These are phyloP conservation scores for Aspergillus sp. DNA, from an alignment of 2,329 filamentous ascomycete genomes.

Conservation along the genomic window DNA sequence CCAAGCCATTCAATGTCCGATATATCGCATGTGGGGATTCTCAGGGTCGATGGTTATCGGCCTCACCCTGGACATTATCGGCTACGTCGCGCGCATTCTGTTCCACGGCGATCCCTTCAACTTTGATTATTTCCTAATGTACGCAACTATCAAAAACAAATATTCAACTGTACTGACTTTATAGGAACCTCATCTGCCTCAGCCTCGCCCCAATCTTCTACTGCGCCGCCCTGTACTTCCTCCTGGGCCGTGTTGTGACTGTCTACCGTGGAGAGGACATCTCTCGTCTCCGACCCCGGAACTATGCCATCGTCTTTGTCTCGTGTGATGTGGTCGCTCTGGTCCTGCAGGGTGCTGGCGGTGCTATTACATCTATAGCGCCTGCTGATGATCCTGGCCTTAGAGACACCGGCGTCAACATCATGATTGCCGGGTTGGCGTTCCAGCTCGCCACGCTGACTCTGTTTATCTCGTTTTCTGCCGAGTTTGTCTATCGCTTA, in stretches of 20 bases:
- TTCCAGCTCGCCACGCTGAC: conserved; percentile 61
- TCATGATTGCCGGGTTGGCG: conserved; percentile 64
- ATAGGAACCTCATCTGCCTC: conserved; percentile 60
- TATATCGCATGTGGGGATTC: conserved; percentile 1
- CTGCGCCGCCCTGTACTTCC: conserved; percentile 61
- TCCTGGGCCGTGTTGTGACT: conserved; percentile 46
- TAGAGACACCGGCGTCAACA: conserved; percentile 50
- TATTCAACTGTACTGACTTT: not conserved
- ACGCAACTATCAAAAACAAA: not conserved
- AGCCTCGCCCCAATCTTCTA: conserved; percentile 66
- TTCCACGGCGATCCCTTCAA: conserved; percentile 53
- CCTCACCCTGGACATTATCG: conserved; percentile 57
- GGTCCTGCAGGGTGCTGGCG: conserved; percentile 58
- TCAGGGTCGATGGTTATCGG: conserved; percentile 52
- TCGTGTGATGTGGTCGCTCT: conserved; percentile 62
- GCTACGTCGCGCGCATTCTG: conserved; percentile 59
- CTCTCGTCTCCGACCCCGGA: conserved; percentile 32
- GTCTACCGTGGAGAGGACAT: conserved; percentile 30
- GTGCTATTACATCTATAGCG: conserved; percentile 10
- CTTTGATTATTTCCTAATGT: conserved; percentile 44
- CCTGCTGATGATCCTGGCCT: not conserved
- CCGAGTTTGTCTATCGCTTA: conserved; percentile 51
- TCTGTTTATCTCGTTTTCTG: conserved; percentile 48
- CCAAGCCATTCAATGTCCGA: conserved; percentile 49
- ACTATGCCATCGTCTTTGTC: conserved; percentile 52